A percentile compares a stretch with the other conserved stretches of the same genome.
Conservation (phyloP, 2,329 filamentous ascomycete genomes). For the Arthrobotrys megalospora region DNA sequence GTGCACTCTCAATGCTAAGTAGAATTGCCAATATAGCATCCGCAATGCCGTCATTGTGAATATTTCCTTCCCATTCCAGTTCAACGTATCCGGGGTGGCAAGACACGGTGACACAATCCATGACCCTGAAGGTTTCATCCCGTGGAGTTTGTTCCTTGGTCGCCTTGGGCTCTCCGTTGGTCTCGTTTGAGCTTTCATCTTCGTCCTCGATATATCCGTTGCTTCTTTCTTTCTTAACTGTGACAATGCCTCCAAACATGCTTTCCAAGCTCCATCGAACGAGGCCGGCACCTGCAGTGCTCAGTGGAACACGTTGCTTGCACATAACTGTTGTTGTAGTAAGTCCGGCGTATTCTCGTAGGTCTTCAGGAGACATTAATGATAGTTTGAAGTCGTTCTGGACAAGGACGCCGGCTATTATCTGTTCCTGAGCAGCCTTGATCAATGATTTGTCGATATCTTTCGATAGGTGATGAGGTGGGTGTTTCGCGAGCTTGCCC, state of each 20-base stretch:
- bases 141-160: constrained; percentile 66
- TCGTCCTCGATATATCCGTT: constrained; percentile 68
- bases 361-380: constrained; percentile 94
- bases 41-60: constrained; percentile 97
- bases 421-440: constrained; percentile 70
- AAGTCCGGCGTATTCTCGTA: constrained; percentile 95
- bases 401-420: constrained; percentile 91
- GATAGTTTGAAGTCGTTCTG: constrained; percentile 98
- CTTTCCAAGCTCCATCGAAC: constrained; percentile 95
- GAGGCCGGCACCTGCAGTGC: constrained; percentile 88
- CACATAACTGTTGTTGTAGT: constrained; percentile 95
- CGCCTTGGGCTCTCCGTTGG: constrained; percentile 63
- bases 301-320: constrained; percentile 89
- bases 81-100: constrained; percentile 86
- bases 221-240: constrained; percentile 63
- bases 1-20: constrained; percentile 91
- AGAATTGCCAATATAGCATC: constrained; percentile 95
- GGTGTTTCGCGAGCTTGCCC: constrained; percentile 87
- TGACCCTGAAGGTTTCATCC: constrained; percentile 76
- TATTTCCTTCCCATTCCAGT: constrained; percentile 97
- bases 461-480: constrained; percentile 71
- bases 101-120: constrained; percentile 90
- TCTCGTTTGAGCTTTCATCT: constrained; percentile 67
- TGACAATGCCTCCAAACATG: constrained; percentile 88
- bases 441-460: constrained; percentile 65